Base-by-base conservation (phyloP, 2,329 filamentous ascomycete genomes). In the Aspergillus japonicus region DNA sequence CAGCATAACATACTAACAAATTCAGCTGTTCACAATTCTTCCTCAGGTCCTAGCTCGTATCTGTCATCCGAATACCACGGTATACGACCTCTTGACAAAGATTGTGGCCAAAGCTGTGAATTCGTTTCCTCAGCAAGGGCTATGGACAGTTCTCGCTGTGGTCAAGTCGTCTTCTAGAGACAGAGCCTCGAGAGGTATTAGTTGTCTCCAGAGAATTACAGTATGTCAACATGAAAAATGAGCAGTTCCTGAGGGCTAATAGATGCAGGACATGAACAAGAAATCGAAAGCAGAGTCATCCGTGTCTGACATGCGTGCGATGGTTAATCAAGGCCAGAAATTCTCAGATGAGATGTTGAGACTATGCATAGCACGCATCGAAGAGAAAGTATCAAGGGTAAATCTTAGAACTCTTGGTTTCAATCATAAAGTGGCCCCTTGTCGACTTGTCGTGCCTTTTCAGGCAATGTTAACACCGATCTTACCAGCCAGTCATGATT, bases 1-100 rank as follows among this genome's bases (percentile, higher is more conserved):
- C 33, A 29, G 11, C 2, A 8, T 11, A 19, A 16, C 42, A 31
- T 44, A n/a, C 26, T 35, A 31, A 60, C 73, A 62, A 54, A 48
- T 16, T 39, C 60, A 81, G 71, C 75, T 82, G 29, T 83, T 82
- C 66, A 83, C 82, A 1, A 87, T 94, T 5, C 81, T 99, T 47
- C 90, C 95, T 5, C 95, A 99, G 75, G 89, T 99, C 62, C 90
- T 99, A 58, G 95, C 94, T n/a, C 88, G 95, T 33, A 97, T 99
- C 68, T 91, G 90, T 50, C 95, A 99, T 77, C 87, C 89, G 1
- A 91, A 96, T 72, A 76, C 76, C 4, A 85, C 87, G 1, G 92
- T 96, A 1, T 96, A 91, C 76, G 86, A 88, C 60, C 81, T 90
- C 10, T 79, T 99, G 6, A 86, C 88, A 56, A 83, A 84, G 35